Evolutionary conservation across 768 basidiomycete genomes (phyloP), one percentile per base, ranked within the genome.

Genomic region (Rhizopogon roseolus): DNA sequence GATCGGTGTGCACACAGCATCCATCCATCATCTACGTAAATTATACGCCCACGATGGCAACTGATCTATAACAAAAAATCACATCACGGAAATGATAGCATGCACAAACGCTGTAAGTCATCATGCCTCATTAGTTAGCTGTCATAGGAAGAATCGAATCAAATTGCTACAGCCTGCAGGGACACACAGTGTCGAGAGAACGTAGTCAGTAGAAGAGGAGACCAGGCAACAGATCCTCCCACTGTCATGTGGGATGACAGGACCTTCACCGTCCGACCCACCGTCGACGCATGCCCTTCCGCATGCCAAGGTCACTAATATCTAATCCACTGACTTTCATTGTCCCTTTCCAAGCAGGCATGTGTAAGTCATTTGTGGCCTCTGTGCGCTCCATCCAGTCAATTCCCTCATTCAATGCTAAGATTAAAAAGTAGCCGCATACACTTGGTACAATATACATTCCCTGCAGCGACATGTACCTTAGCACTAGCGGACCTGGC

Each of bases 381-480:
- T 62, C 56, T 8, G 64, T 52, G 9, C 71, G 60, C 61, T 85
- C 81, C 40, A 82, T 75, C 57, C 81, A 74, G 8, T 64, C 53
- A 14, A 87, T 57, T 2, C 83, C 83, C 0, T 66, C 67, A 3
- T 48, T 49, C 38, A 58, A 62, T 1, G 68, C 75, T 50, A 75
- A 65, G 10, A 53, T 60, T 6, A 88, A 56, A 65, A 88, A 88
- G 39, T 68, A 65, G 9, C 77, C 71, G 68, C 83, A 86, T 29
- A 82, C 76, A 19, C 74, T 59, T 3, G 74, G 56, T 5, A 62
- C 70, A 1, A 88, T 87, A 64, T 87, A 86, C 41, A n/a, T 76
- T 79, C 5, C 87, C 87, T 13, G 81, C 81, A 1, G 84, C 82
- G 39, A 88, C 73, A 61, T 86, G 83, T 0, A 77, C 73, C 28